phyloP scores from a whole-genome alignment of 2,329 filamentous ascomycete species.

The Ophiocordyceps camponoti-leonardi region DNA sequence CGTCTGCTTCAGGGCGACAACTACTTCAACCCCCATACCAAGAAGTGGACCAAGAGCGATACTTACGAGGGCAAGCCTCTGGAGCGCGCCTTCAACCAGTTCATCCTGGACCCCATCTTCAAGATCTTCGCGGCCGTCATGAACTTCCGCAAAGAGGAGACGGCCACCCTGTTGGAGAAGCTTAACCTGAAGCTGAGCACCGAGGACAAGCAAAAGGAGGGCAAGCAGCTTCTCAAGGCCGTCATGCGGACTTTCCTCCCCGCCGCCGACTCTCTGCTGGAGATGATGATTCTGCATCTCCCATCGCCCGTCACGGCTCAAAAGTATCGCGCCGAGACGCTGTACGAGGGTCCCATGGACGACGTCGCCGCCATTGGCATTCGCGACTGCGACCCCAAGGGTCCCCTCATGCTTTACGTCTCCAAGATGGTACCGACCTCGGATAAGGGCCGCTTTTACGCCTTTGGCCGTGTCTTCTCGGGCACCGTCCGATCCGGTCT shows the following conservation, averaged over 20 bases:
- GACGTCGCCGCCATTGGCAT: constrained; percentile 91
- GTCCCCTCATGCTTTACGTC: constrained; percentile 98
- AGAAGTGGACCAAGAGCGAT: constrained; percentile 95
- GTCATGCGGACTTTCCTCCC: constrained; percentile 99
- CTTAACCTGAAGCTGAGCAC: constrained; percentile 77
- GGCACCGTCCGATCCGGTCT: constrained; percentile 95
- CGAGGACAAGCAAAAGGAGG: constrained; percentile 86
- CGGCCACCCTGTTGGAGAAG: constrained; percentile 70
- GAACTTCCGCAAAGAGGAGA: constrained; percentile 98
- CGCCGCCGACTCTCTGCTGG: constrained; percentile 90
- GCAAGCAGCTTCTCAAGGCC: constrained; percentile 94
- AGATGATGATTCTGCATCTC: constrained; percentile 99
- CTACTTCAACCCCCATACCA: constrained; percentile 99
- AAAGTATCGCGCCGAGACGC: constrained; percentile 93
- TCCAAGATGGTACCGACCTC: constrained; percentile 99
- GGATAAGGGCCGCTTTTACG: constrained; percentile 99
- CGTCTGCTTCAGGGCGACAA: constrained; percentile 55
- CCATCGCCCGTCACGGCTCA: constrained; percentile 92
- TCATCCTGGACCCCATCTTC: constrained; percentile 99
- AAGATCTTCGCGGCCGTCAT: constrained; percentile 92
- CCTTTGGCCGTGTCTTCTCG: constrained; percentile 99
- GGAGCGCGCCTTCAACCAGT: constrained; percentile 99
- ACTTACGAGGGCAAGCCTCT: constrained; percentile 73
- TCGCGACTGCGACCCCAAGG: constrained; percentile 96
- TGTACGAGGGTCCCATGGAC: constrained; percentile 94